These are phyloP conservation scores for Penicillium carneum DNA, from an alignment of 2,329 filamentous ascomycete genomes.

Conservation along the genomic window DNA sequence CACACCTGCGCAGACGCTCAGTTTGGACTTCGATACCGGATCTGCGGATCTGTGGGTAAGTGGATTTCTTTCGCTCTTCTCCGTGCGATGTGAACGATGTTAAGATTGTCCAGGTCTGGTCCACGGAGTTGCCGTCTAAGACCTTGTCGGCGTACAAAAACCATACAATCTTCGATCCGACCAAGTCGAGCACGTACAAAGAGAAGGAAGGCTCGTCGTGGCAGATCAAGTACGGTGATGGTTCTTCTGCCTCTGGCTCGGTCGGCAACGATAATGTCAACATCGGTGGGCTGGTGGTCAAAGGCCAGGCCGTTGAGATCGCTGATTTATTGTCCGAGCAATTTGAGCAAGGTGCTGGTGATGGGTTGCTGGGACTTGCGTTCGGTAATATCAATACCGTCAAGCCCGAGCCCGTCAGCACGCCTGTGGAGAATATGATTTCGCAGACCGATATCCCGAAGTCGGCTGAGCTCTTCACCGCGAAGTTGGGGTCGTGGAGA, in stretches of 20 bases:
- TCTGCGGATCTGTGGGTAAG: constrained; percentile 73
- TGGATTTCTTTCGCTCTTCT: background rate
- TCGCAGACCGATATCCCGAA: constrained; percentile 62
- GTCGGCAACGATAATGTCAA: constrained; percentile 70
- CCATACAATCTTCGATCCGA: constrained; percentile 67
- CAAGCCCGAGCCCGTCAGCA: constrained; percentile 61
- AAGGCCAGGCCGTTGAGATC: constrained; percentile 70
- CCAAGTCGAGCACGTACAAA: constrained; percentile 68
- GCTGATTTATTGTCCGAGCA: constrained; percentile 65
- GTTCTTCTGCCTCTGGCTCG: constrained; percentile 69
- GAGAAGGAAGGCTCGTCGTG: constrained; percentile 60
- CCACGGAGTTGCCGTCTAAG: constrained; percentile 57
- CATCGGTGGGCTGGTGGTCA: constrained; percentile 67
- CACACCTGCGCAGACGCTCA: constrained; percentile 67
- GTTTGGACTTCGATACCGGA: constrained; percentile 74
- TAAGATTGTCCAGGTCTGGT: constrained; percentile 59
- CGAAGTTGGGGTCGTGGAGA: constrained; percentile 65
- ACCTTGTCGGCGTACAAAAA: constrained; percentile 44
- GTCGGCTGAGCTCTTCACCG: constrained; percentile 67
- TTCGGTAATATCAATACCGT: constrained; percentile 71
- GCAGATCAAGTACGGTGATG: constrained; percentile 73
- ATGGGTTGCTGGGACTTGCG: constrained; percentile 72
- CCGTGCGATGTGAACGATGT: constrained; percentile 11
- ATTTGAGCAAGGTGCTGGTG: constrained; percentile 64
- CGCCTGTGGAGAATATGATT: constrained; percentile 75